phyloP scores from a whole-genome alignment of 495 filamentous ascomycete genomes.

The Hyaloscypha hepaticicola region DNA sequence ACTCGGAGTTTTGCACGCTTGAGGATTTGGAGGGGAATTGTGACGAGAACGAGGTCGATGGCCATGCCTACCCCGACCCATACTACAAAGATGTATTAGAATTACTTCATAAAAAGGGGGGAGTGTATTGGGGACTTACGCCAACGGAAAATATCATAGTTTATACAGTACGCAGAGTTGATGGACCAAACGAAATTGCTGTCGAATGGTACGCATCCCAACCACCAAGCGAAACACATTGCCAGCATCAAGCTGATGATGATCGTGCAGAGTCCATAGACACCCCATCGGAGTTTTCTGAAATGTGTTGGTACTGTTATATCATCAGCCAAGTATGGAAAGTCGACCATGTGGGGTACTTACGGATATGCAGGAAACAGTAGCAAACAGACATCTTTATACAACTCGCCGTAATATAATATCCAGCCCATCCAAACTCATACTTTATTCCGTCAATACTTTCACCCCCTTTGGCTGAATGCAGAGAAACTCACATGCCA shows the following conservation, averaged over 20 bases:
- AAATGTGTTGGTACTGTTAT: conserved; percentile 12
- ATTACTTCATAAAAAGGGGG: not conserved
- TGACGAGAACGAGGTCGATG: conserved; percentile 22
- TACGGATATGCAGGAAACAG: conserved; percentile 26
- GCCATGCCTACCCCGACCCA: conserved; percentile 21
- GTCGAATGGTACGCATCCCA: conserved; percentile 18
- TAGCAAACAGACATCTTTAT: conserved; percentile 27
- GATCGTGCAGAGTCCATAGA: conserved; percentile 13
- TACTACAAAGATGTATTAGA: conserved; percentile 11
- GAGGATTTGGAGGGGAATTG: conserved; percentile 16
- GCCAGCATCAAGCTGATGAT: conserved; percentile 14
- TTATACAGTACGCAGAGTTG: conserved; percentile 13
- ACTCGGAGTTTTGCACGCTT: conserved; percentile 1
- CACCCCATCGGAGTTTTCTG: conserved; percentile 4
- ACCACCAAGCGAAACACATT: conserved; percentile 9
- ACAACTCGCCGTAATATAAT: conserved; percentile 19
- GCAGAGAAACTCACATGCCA: conserved; percentile 22
- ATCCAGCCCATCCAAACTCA: conserved; percentile 20
- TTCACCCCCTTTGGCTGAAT: not conserved
- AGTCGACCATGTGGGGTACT: not conserved
- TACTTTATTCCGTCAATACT: not conserved
- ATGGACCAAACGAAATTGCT: conserved; percentile 25
- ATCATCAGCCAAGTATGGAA: not conserved
- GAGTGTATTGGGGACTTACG: conserved; percentile 10
- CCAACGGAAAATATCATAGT: conserved; percentile 23